Conservation (phyloP, 2,329 filamentous ascomycete genomes). For the Sporothrix sp. region DNA sequence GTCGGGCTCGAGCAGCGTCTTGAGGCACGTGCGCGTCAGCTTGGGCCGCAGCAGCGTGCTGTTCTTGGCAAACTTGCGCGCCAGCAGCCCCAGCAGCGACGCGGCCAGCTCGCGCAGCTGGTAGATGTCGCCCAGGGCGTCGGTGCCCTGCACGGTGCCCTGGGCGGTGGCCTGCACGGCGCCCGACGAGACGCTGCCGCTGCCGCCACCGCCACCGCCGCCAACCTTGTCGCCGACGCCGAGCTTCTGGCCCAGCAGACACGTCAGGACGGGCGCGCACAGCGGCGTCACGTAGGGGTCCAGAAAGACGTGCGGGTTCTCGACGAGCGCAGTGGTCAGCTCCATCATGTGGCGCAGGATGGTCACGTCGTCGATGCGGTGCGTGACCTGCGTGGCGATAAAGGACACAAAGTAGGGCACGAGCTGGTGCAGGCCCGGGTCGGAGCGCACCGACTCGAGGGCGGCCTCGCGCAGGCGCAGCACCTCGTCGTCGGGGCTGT, state of each 20-base stretch:
- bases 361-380: slow-evolving; percentile 83
- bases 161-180: too few relatives aligned
- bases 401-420: slow-evolving; percentile 96
- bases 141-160: slow-evolving; percentile 41
- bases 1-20: slow-evolving; percentile 79
- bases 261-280: slow-evolving; percentile 82
- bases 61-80: slow-evolving; percentile 67
- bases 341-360: slow-evolving; percentile 87
- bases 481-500: slow-evolving; percentile 70
- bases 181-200: slow-evolving; percentile 24
- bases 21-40: slow-evolving; percentile 85
- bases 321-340: slow-evolving; percentile 71
- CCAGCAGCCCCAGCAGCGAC: slow-evolving; percentile 68
- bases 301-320: slow-evolving; percentile 70
- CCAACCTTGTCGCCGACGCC: slow-evolving; percentile 38
- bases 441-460: slow-evolving; percentile 72
- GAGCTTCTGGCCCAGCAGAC: slow-evolving; percentile 73
- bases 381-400: slow-evolving; percentile 90
- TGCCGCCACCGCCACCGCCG: slow-evolving; percentile 32
- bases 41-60: slow-evolving; percentile 79
- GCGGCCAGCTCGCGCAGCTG: slow-evolving; percentile 76
- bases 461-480: slow-evolving; percentile 68
- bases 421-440: slow-evolving; percentile 89
- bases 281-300: slow-evolving; percentile 55
- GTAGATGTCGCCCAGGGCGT: slow-evolving; percentile 55